phyloP scores from a whole-genome alignment of 2,329 filamentous ascomycete genomes.

The Madurella fahalii region DNA sequence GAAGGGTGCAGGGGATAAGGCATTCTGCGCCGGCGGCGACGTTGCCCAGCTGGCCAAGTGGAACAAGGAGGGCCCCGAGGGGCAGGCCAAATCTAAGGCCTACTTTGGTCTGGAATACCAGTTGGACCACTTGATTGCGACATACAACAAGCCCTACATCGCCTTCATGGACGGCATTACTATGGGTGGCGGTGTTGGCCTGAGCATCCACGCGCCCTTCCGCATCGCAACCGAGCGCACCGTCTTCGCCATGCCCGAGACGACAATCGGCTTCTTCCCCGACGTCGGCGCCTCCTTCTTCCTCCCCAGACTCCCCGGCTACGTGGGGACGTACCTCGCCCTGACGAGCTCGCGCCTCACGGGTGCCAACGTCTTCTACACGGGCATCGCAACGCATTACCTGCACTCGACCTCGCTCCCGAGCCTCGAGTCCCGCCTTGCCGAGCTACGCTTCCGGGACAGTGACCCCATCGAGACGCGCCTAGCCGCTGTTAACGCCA shows the following conservation, averaged over 20 bases:
- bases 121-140: conserved; percentile 91
- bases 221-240: conserved; percentile 95
- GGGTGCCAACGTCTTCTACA: conserved; percentile 83
- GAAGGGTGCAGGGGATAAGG: conserved; percentile 77
- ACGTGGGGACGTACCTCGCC: conserved; percentile 85
- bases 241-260: conserved; percentile 97
- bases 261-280: conserved; percentile 96
- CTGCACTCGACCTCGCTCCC: conserved; percentile 84
- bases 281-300: conserved; percentile 97
- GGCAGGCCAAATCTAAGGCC: conserved; percentile 69
- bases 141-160: conserved; percentile 87
- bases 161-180: conserved; percentile 97
- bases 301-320: conserved; percentile 81
- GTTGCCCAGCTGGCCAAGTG: conserved; percentile 71
- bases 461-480: conserved; percentile 60
- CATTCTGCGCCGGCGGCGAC: conserved; percentile 92
- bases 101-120: conserved; percentile 97
- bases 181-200: conserved; percentile 94
- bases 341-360: conserved; percentile 80
- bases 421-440: conserved; percentile 76
- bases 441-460: conserved; percentile 86
- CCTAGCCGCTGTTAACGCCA: conserved; percentile 71
- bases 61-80: conserved; percentile 64
- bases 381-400: conserved; percentile 93
- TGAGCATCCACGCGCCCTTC: conserved; percentile 93